Conservation (phyloP, 208 protist genomes). For the Wallacemonas sp. region DNA sequence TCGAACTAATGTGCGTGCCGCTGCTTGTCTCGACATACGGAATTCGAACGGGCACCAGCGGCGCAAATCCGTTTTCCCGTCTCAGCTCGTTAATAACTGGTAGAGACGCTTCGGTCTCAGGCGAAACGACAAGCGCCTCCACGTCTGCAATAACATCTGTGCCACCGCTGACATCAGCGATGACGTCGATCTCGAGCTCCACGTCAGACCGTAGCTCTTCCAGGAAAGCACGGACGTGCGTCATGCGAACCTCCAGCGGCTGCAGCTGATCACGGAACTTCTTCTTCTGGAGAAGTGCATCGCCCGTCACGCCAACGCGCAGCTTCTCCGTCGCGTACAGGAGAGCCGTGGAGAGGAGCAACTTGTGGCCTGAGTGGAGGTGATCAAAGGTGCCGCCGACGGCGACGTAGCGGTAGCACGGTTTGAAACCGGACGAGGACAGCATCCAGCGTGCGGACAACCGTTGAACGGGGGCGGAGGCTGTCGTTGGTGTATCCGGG, state of each 20-base stretch:
- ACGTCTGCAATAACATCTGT: slow-evolving; percentile 59
- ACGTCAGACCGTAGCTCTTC: slow-evolving; percentile 53
- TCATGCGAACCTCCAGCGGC: slow-evolving; percentile 56
- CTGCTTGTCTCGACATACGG: slow-evolving; percentile 53
- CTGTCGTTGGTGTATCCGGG: no score
- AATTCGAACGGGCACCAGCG: slow-evolving; percentile 55
- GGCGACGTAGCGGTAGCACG: slow-evolving; percentile 72
- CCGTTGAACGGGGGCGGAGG: no score
- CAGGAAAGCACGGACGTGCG: slow-evolving; percentile 51
- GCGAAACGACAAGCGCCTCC: slow-evolving; percentile 78
- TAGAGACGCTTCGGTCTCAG: slow-evolving; percentile 67
- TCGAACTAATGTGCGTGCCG: slow-evolving; percentile 68
- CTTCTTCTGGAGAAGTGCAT: slow-evolving; percentile 64
- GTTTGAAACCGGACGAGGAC: slow-evolving; percentile 38
- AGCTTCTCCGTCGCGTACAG: slow-evolving; percentile 64
- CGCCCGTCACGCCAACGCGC: slow-evolving; percentile 70
- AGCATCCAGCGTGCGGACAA: slow-evolving; percentile 14
- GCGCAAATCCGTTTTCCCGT: slow-evolving; percentile 38
- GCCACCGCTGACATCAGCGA: slow-evolving; percentile 68
- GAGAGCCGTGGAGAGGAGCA: slow-evolving; percentile 76
- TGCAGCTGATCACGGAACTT: slow-evolving; percentile 66
- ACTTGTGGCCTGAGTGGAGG: slow-evolving; percentile 87
- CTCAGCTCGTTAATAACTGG: slow-evolving; percentile 68
- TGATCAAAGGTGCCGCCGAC: slow-evolving; percentile 92
- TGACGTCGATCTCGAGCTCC: slow-evolving; percentile 59